Base-by-base conservation (phyloP, 495 filamentous ascomycete species). In the Staphylotrichum tortipilum region DNA sequence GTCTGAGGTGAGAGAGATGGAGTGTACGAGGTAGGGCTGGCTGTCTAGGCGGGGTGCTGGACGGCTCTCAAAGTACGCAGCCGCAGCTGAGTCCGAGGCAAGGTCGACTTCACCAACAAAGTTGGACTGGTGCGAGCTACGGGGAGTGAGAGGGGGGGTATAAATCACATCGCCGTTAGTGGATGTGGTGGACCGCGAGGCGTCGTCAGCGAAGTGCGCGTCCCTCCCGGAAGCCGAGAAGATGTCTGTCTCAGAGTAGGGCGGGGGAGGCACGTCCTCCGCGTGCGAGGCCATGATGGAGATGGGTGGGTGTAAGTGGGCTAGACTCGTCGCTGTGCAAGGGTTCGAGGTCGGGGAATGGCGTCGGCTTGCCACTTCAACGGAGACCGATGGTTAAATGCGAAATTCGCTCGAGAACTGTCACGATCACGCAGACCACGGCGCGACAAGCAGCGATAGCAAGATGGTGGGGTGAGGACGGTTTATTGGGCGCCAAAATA, bases 201-300 rank as follows among this genome's bases (percentile, higher is more conserved):
- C 46, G 44, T 52, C 58, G 17, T 67, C 62, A 34, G 43, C 45
- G 44, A 52, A 46, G 28, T 65, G 41, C 38, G 33, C 37, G 39
- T 51, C 48, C 22, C 48, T 28, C 33, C 59, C 60, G 3, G 67
- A 61, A 30, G 50, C 55, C 18, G 70, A 73, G 57, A 62, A 70
- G 36, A 72, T 59, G 55, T 76, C 74, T n/a, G 68, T 75, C 51
- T 75, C 70, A 34, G 59, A 59, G 56, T 77, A 78, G 5, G 75
- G 75, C 3, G 75, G 73, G 3, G 73, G 75, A 28, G 75, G 65
- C 34, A 59, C 40, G 50, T 72, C 64, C 30, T 66, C 66, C 2
- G 23, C 51, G 43, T 55, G 47, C 17, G 55, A 35, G 9, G 57
- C 14, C 60, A 63, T 66, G 38, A 4, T 55, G 50, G 36, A n/a